Base-by-base conservation (phyloP, 345 rosid genomes). In the Citrus sp. region DNA sequence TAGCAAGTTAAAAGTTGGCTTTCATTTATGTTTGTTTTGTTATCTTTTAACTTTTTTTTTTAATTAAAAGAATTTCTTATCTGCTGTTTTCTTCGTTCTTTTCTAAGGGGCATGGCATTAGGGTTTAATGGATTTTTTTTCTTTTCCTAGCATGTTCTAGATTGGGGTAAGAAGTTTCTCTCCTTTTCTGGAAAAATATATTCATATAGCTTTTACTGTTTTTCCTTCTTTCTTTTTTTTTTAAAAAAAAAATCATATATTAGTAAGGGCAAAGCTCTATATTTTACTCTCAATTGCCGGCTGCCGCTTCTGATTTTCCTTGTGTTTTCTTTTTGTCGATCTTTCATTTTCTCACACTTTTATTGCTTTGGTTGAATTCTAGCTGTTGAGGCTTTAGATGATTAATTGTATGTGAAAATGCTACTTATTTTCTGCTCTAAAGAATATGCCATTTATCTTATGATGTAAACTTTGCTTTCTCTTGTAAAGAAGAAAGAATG, bases 371-470 rank as follows among this genome's bases (percentile, higher is more conserved):
- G 6, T 72, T 46, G 21, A 28, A 70, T 25, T 22, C 7, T 69
- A 40, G 6, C 9, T 6, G 6, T 51, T 4, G 12, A 37, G 22
- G 75, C 60, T 67, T 16, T 70, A 42, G 27, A 64, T 71, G 34
- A 62, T 22, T 28, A 16, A 70, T 18, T 71, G 40, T 70, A 60
- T 77, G 75, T 73, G 63, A 67, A 67, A 81, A 54, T 38, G 61
- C 55, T 65, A 34, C 61, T 64, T 4, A 70, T 25, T 63, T 25
- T 18, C 6, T 80, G 6, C 25, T 10, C 18, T 27, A 55, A 30
- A 75, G 28, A 46, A 72, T 32, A 10, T 34, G 21, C 34, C 58
- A 54, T 54, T 54, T 54, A 1, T 19, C 22, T 55, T 35, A 4
- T 55, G 27, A 32, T 49, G n/a, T 40, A 25, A 49, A 65, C 54